These are phyloP conservation scores for Trichophyton benhamiae DNA, from an alignment of 2,329 filamentous ascomycete species.

Conservation along the genomic window DNA sequence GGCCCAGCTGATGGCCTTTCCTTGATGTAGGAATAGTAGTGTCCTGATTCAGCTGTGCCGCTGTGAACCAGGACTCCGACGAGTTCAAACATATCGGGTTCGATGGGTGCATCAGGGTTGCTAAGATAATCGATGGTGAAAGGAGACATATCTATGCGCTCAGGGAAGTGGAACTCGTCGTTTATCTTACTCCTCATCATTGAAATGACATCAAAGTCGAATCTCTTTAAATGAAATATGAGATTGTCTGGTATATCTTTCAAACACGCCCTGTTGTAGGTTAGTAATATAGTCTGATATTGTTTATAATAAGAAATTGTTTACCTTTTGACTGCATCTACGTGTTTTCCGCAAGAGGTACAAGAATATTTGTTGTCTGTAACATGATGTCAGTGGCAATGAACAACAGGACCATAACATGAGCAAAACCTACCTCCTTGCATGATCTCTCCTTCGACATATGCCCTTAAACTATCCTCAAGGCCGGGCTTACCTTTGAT, in stretches of 20 bases:
- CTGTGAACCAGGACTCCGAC: conserved; percentile 92
- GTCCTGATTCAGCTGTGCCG: conserved; percentile 83
- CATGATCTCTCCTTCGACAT: conserved; percentile 91
- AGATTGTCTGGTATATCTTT: conserved; percentile 88
- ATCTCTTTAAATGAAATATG: conserved; percentile 77
- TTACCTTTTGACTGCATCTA: conserved; percentile 81
- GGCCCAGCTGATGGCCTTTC: conserved; percentile 51
- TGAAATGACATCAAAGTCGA: conserved; percentile 45
- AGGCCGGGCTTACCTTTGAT: conserved; percentile 82
- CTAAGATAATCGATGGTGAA: conserved; percentile 82
- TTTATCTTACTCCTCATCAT: conserved; percentile 86
- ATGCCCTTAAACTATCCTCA: conserved; percentile 81
- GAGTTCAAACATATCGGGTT: conserved; percentile 74
- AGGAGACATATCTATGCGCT: conserved; percentile 69
- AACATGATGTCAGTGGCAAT: conserved; percentile 15
- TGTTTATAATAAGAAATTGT: conserved; percentile 1
- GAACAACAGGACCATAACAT: neutral
- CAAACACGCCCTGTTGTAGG: conserved; percentile 56
- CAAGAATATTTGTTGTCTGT: conserved; percentile 96
- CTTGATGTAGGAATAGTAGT: conserved; percentile 93
- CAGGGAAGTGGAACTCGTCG: conserved; percentile 81
- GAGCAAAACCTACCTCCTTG: conserved; percentile 54
- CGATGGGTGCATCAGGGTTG: conserved; percentile 41
- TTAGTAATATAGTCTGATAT: conserved; percentile 12
- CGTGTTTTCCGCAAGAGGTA: conserved; percentile 73